Conservation (phyloP, 2,329 filamentous ascomycete genomes). For the Calycina marina region DNA sequence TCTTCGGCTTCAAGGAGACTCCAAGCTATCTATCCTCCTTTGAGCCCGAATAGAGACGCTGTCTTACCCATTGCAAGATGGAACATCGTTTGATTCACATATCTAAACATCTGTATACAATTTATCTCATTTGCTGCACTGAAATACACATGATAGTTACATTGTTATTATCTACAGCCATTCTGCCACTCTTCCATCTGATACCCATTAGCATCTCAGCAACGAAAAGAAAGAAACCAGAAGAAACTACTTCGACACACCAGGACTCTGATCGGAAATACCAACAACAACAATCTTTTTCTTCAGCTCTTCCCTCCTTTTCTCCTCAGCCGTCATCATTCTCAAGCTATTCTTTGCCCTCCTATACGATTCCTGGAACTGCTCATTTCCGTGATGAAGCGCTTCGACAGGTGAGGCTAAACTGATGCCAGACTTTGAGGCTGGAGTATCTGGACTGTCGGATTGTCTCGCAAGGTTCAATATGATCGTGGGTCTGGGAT, state of each 20-base stretch:
- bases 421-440: neutral
- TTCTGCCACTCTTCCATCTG: conserved; percentile 2
- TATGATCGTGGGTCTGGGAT: neutral
- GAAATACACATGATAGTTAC: too few relatives aligned
- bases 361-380: conserved; percentile 8
- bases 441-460: neutral
- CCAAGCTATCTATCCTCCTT: too few relatives aligned
- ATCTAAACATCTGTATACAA: neutral
- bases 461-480: neutral
- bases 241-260: too few relatives aligned
- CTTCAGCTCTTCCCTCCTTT: conserved; percentile 14
- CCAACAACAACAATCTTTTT: conserved; percentile 16
- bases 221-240: neutral
- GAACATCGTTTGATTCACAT: too few relatives aligned
- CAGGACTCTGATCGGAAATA: conserved; percentile 14
- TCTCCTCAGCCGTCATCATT: conserved; percentile 8
- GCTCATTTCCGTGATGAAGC: conserved; percentile 4
- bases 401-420: neutral
- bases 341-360: conserved; percentile 11
- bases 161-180: too few relatives aligned
- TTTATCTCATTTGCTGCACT: neutral
- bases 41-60: too few relatives aligned
- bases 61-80: too few relatives aligned
- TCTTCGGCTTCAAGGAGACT: too few relatives aligned
- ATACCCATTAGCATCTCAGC: neutral